Percentiles rank a stretch among this genome's conserved stretches.
phyloP scores from a whole-genome alignment of 257 asterid genomes.

The Mitragyna speciosa region DNA sequence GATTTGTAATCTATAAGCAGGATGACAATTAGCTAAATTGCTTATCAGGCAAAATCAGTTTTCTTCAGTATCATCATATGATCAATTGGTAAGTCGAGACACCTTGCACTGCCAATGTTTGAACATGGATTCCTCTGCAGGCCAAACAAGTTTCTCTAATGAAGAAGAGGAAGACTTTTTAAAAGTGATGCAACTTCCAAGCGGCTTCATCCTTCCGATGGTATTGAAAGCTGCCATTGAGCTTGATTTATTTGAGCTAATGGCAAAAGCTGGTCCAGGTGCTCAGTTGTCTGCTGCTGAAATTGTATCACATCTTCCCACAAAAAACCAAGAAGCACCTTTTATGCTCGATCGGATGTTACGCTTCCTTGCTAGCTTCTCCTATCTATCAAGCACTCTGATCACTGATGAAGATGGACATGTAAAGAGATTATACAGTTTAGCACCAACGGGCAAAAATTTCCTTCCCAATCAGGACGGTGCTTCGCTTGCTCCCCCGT shows the following conservation, averaged over 20 bases:
- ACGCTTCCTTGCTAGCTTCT: conserved; percentile 18
- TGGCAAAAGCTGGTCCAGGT: conserved; percentile 20
- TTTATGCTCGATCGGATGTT: conserved; percentile 26
- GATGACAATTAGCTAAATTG: no score
- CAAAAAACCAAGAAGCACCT: conserved; percentile 24
- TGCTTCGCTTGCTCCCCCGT: conserved; percentile 4
- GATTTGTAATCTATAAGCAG: no score
- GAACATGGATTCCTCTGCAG: conserved; percentile 1
- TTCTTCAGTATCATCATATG: no score
- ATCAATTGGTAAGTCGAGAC: no score
- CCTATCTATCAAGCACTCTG: conserved; percentile 4
- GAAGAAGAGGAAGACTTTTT: conserved; percentile 29
- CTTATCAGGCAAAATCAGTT: no score
- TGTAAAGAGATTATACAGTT: conserved; percentile 16
- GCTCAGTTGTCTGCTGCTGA: conserved; percentile 20
- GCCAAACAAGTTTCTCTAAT: no score
- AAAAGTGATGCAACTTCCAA: conserved; percentile 7
- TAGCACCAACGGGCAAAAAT: conserved; percentile 10
- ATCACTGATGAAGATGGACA: background rate
- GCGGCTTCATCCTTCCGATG: conserved; percentile 14
- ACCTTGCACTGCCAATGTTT: background rate
- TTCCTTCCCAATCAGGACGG: conserved; percentile 16
- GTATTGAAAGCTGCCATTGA: conserved; percentile 25
- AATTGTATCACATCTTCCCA: conserved; percentile 21
- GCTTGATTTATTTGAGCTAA: conserved; percentile 23